Percentiles rank a stretch among this genome's conserved stretches.
Conservation (phyloP, 306 rosid species). For the Biancaea sappan region DNA sequence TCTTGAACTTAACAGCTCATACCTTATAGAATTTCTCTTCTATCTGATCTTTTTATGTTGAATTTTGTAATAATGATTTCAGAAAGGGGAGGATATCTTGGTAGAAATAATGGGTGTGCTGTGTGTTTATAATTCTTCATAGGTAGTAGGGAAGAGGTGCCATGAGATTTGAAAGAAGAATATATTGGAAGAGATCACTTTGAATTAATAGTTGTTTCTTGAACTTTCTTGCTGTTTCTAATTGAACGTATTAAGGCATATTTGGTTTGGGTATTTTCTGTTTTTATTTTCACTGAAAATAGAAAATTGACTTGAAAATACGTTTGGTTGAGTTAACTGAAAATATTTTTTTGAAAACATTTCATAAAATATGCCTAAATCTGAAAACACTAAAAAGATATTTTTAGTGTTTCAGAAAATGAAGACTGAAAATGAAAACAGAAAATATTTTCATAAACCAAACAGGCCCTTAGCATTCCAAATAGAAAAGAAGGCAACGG, state of each 20-base stretch:
- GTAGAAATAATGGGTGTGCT: background rate
- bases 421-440: too few relatives aligned
- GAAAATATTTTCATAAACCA: too few relatives aligned
- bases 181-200: background rate
- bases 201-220: background rate
- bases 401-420: too few relatives aligned
- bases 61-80: background rate
- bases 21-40: background rate
- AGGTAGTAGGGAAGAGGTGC: background rate
- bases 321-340: too few relatives aligned
- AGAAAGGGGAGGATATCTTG: background rate
- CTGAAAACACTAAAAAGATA: too few relatives aligned
- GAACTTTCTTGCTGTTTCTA: background rate
- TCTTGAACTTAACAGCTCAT: slow-evolving; percentile 34
- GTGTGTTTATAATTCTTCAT: background rate
- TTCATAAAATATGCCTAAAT: too few relatives aligned
- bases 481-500: background rate
- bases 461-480: too few relatives aligned
- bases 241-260: background rate
- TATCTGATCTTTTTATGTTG: too few relatives aligned
- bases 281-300: too few relatives aligned
- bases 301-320: too few relatives aligned
- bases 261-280: too few relatives aligned
- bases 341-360: too few relatives aligned
- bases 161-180: background rate